These are phyloP conservation scores for Lactifluus subvellereus DNA, from an alignment of 768 basidiomycete genomes.

Conservation along the genomic window DNA sequence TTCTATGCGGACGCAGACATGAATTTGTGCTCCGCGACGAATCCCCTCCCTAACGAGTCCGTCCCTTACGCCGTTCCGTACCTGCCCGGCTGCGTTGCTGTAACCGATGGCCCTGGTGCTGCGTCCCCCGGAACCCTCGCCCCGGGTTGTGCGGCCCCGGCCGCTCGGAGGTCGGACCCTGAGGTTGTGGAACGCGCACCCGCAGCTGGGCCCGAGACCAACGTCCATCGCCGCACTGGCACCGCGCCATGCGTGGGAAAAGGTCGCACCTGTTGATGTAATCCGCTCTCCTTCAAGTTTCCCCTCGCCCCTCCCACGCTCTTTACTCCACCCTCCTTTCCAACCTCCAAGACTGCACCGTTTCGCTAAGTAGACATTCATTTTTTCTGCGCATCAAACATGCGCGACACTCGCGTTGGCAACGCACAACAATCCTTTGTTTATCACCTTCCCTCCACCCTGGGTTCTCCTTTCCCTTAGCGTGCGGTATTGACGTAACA, in stretches of 20 bases:
- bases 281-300: background rate
- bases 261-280: background rate
- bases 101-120: slow-evolving; percentile 6
- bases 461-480: background rate
- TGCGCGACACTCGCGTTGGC: background rate
- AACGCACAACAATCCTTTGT: background rate
- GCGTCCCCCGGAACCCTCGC: background rate
- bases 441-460: background rate
- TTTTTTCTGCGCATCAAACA: background rate
- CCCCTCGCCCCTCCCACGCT: background rate
- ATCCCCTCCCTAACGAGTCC: background rate
- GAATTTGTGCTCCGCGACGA: background rate
- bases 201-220: background rate
- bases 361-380: background rate
- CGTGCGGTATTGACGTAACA: slow-evolving; percentile 1
- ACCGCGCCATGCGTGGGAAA: slow-evolving; percentile 16
- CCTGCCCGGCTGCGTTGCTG: slow-evolving; percentile 16
- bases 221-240: background rate
- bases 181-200: background rate
- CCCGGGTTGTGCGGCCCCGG: background rate
- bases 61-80: background rate
- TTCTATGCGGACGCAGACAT: background rate
- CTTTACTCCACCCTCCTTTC: background rate
- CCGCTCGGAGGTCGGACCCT: background rate
- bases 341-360: background rate